Evolutionary conservation across 176 grass and related monocot species (phyloP).

Genomic region (Juncus effusus): DNA sequence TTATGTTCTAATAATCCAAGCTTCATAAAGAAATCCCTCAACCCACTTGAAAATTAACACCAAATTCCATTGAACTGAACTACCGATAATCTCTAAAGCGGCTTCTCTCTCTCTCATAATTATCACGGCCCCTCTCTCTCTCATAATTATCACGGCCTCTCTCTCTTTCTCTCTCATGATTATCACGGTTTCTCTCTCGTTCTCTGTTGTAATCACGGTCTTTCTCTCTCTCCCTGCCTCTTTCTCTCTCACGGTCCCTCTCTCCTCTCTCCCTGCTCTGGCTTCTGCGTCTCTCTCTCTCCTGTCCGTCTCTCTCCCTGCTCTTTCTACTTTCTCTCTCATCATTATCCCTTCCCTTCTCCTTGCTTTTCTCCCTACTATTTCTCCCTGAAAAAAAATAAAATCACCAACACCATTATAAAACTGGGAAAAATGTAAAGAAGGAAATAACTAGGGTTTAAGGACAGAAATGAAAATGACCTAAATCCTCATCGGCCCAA

Average conservation of each 20-base stretch:
- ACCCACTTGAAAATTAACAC: too few relatives aligned
- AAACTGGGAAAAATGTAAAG: neutral
- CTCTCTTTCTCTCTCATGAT: neutral
- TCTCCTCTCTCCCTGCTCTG: slow-evolving; percentile 46
- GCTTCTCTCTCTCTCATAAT: neutral
- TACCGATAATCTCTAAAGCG: too few relatives aligned
- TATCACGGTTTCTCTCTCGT: slow-evolving; percentile 23
- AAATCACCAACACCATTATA: neutral
- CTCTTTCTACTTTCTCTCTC: slow-evolving; percentile 28
- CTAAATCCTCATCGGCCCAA: slow-evolving; percentile 64
- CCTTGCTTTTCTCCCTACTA: slow-evolving; percentile 42
- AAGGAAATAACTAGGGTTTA: neutral
- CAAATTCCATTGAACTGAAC: too few relatives aligned
- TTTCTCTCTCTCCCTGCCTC: slow-evolving; percentile 46
- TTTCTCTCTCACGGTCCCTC: slow-evolving; percentile 51
- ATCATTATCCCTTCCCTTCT: slow-evolving; percentile 36
- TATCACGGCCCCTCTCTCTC: slow-evolving; percentile 26
- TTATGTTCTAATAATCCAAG: too few relatives aligned
- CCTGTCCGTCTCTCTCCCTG: slow-evolving; percentile 41
- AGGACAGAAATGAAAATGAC: slow-evolving; percentile 33
- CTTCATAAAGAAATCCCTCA: too few relatives aligned
- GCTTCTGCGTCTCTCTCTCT: slow-evolving; percentile 30
- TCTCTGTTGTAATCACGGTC: slow-evolving; percentile 40
- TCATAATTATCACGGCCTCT: slow-evolving; percentile 30
- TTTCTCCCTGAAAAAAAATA: slow-evolving; percentile 19